Evolutionary conservation across 164 flowering plant species (phyloP).

Genomic region (Malania oleifera): DNA sequence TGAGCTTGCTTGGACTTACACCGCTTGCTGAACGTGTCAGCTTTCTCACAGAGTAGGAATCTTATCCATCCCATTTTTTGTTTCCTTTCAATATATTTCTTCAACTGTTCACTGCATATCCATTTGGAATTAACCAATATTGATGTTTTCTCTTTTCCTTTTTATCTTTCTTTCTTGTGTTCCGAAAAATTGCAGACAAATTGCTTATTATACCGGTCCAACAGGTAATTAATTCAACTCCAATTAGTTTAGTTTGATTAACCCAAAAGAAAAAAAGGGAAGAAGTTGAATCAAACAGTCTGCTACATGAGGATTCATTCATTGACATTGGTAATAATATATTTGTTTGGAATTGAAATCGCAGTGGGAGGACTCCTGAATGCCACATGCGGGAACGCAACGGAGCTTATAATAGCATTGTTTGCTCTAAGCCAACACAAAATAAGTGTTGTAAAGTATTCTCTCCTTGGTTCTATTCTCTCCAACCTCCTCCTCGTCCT

Average conservation of each 20-base stretch:
- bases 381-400: conserved; percentile 97
- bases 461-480: conserved; percentile 86
- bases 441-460: conserved; percentile 71
- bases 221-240: conserved; percentile 49
- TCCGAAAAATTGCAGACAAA: conserved; percentile 57
- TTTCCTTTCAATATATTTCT: not conserved
- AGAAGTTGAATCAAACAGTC: too few relatives aligned
- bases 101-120: too few relatives aligned
- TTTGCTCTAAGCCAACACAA: conserved; percentile 55
- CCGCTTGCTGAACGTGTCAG: conserved; percentile 94
- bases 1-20: conserved; percentile 80
- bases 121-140: too few relatives aligned
- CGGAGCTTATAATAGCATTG: conserved; percentile 89
- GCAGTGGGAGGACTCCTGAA: conserved; percentile 94
- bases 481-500: conserved; percentile 91
- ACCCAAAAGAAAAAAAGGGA: too few relatives aligned
- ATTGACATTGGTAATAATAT: too few relatives aligned
- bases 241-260: too few relatives aligned
- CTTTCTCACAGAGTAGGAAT: conserved; percentile 87
- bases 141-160: not conserved
- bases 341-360: too few relatives aligned
- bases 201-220: conserved; percentile 79
- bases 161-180: not conserved
- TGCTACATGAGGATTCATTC: too few relatives aligned
- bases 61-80: conserved; percentile 2